phyloP scores from a whole-genome alignment of 768 basidiomycete species.

The Naganishia friedmannii region DNA sequence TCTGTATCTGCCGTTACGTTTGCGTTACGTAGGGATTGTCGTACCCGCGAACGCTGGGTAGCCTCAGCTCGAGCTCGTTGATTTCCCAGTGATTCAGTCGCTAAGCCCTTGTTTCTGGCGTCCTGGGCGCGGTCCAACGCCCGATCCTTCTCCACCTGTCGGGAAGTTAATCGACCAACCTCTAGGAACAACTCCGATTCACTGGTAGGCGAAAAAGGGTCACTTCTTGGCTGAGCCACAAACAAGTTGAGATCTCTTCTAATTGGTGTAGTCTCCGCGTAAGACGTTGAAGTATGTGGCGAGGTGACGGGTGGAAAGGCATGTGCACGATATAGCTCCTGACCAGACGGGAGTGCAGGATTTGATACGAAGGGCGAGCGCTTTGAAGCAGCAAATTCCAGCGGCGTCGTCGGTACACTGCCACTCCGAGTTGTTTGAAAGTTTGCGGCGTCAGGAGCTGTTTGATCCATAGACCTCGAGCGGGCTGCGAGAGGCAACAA shows the following conservation, averaged over 20 bases:
- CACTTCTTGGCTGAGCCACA: not conserved
- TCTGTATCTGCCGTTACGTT: not conserved
- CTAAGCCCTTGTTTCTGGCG: not conserved
- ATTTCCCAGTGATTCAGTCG: constrained; percentile 1
- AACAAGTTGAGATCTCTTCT: not conserved
- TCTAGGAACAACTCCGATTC: constrained; percentile 25
- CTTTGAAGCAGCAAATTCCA: not conserved
- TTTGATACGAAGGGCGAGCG: not conserved
- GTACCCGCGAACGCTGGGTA: not conserved
- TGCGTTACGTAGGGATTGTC: no score
- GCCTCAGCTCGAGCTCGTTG: not conserved
- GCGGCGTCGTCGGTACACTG: not conserved
- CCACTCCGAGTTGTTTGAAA: not conserved
- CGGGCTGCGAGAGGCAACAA: not conserved
- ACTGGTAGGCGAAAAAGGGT: not conserved
- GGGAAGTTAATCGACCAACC: constrained; percentile 14
- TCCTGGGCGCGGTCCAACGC: constrained; percentile 10
- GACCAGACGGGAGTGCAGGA: not conserved
- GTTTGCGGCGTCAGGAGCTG: not conserved
- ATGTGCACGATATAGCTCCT: not conserved
- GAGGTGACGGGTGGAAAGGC: constrained; percentile 16
- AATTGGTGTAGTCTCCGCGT: not conserved
- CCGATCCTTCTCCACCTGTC: constrained; percentile 9
- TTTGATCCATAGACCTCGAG: not conserved
- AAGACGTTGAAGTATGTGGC: not conserved